Evolutionary conservation across 2,329 filamentous ascomycete species (phyloP).

Genomic region (Neurospora sp.): DNA sequence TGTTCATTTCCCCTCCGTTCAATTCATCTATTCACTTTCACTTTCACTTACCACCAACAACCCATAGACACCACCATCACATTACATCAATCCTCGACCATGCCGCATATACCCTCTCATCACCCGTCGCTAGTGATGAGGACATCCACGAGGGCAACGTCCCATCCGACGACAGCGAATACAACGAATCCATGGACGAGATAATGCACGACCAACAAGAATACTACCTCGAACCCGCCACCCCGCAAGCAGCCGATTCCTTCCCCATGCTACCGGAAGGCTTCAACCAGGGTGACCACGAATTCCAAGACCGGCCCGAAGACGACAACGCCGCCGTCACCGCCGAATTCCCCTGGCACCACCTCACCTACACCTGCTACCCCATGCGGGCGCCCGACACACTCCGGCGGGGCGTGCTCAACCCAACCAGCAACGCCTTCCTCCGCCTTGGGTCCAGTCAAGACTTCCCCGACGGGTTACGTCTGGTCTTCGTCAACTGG

Average conservation of each 20-base stretch:
- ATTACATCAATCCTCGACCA: neutral
- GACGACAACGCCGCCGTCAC: accelerated
- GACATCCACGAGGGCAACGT: neutral
- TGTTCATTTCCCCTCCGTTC: neutral
- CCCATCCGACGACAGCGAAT: neutral
- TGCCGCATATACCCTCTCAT: neutral
- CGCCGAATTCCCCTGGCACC: neutral
- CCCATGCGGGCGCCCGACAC: neutral
- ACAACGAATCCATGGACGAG: neutral
- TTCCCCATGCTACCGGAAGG: neutral
- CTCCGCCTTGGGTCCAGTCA: neutral
- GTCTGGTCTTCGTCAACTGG: neutral
- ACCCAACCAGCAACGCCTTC: neutral
- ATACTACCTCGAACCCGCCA: neutral
- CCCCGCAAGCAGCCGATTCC: neutral
- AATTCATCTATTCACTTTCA: neutral
- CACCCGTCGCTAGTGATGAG: neutral
- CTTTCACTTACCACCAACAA: too few species aligned
- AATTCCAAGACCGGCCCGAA: neutral
- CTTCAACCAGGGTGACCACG: neutral
- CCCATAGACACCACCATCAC: too few species aligned
- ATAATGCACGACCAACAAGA: neutral
- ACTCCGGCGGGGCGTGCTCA: neutral
- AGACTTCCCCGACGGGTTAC: neutral
- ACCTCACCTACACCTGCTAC: neutral